Conservation (phyloP, 2,329 filamentous ascomycete species). For the Acarospora socialis region DNA sequence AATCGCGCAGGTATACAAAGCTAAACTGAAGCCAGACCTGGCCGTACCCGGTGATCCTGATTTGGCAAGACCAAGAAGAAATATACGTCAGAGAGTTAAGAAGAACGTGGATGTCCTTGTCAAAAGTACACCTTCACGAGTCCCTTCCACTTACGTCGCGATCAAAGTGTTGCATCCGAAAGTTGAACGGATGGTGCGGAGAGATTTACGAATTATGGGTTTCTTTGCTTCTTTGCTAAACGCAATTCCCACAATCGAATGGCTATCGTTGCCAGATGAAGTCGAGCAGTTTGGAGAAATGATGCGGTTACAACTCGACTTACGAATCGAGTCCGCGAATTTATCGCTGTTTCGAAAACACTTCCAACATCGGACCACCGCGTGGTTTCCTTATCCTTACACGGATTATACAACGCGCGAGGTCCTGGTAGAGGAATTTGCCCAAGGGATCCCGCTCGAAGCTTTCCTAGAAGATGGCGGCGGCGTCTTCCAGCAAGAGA, state of each 20-base stretch:
- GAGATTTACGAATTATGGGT: slow-evolving; percentile 84
- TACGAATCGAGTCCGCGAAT: slow-evolving; percentile 89
- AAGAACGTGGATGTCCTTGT: slow-evolving; percentile 75
- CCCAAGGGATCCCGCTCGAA: slow-evolving; percentile 79
- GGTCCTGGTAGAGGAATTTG: slow-evolving; percentile 89
- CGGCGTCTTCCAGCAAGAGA: slow-evolving; percentile 83
- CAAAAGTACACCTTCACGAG: slow-evolving; percentile 70
- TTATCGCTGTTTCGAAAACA: slow-evolving; percentile 73
- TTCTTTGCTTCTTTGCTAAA: slow-evolving; percentile 82
- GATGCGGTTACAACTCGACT: slow-evolving; percentile 95
- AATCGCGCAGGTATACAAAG: slow-evolving; percentile 95
- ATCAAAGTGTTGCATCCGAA: slow-evolving; percentile 90
- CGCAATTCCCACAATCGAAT: slow-evolving; percentile 83
- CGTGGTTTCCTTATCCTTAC: slow-evolving; percentile 96
- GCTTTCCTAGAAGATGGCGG: slow-evolving; percentile 86
- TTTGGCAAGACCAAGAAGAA: slow-evolving; percentile 36
- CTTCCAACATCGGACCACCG: slow-evolving; percentile 76
- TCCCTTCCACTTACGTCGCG: slow-evolving; percentile 84
- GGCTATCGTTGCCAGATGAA: slow-evolving; percentile 91
- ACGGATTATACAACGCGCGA: slow-evolving; percentile 82
- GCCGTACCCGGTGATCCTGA: slow-evolving; percentile 48
- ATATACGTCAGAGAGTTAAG: slow-evolving; percentile 53
- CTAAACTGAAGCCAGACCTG: slow-evolving; percentile 71
- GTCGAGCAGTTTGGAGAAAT: slow-evolving; percentile 90
- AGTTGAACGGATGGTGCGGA: slow-evolving; percentile 77